These are phyloP conservation scores for Ascochyta lentis DNA, from an alignment of 2,329 filamentous ascomycete species.

Conservation along the genomic window DNA sequence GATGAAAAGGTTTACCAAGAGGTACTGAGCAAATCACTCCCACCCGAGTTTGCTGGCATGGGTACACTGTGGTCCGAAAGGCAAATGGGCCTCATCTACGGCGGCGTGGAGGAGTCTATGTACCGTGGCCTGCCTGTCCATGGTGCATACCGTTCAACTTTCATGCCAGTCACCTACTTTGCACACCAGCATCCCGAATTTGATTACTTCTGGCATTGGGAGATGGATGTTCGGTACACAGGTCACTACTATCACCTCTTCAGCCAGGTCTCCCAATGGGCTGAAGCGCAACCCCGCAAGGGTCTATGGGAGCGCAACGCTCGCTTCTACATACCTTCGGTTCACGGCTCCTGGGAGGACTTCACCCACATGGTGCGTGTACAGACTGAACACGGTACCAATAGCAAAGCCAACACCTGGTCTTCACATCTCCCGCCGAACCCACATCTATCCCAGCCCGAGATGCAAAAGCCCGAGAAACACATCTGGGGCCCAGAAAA, in stretches of 20 bases:
- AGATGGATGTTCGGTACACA: constrained; percentile 90
- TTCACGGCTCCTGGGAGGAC: constrained; percentile 75
- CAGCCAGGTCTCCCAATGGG: constrained; percentile 70
- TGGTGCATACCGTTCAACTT: constrained; percentile 74
- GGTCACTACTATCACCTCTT: constrained; percentile 88
- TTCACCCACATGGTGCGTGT: constrained; percentile 70
- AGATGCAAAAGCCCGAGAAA: constrained; percentile 51
- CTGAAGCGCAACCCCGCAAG: constrained; percentile 69
- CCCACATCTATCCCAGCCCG: constrained; percentile 51
- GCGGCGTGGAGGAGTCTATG: constrained; percentile 57
- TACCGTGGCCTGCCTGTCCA: constrained; percentile 70
- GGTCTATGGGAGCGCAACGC: constrained; percentile 80
- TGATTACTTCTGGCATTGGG: constrained; percentile 93
- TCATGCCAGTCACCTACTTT: constrained; percentile 96
- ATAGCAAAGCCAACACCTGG: constrained; percentile 54
- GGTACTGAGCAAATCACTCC: constrained; percentile 61
- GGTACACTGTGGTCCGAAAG: constrained; percentile 60
- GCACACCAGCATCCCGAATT: constrained; percentile 87
- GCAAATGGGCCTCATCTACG: constrained; percentile 63
- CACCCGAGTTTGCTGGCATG: constrained; percentile 59
- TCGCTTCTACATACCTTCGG: constrained; percentile 76
- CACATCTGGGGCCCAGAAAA: constrained; percentile 58
- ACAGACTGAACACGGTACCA: constrained; percentile 63
- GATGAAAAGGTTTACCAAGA: constrained; percentile 75
- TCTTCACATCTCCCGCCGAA: constrained; percentile 49